Conservation (phyloP, 2,329 filamentous ascomycete species). For the Pseudocercospora pini-densiflorae region DNA sequence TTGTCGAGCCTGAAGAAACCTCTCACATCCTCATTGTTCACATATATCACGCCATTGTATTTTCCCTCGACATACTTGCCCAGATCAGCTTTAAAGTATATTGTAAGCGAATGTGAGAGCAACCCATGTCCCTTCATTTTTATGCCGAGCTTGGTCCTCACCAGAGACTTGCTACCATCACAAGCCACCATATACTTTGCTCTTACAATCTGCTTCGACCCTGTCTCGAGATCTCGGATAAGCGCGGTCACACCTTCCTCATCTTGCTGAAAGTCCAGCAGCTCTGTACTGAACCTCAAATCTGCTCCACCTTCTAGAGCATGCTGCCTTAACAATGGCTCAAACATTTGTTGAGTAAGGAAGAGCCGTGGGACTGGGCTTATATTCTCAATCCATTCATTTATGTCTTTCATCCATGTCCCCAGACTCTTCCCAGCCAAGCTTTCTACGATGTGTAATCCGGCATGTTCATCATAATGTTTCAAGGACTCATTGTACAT, state of each 20-base stretch:
- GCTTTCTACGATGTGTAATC: slow-evolving; percentile 29
- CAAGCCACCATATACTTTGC: slow-evolving; percentile 28
- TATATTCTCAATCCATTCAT: slow-evolving; percentile 29
- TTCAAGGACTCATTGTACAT: slow-evolving; percentile 26
- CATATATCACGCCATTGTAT: slow-evolving; percentile 34
- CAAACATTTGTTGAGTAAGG: slow-evolving; percentile 34
- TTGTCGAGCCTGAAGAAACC: slow-evolving; percentile 33
- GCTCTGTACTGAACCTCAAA: slow-evolving; percentile 25
- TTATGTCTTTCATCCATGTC: slow-evolving; percentile 30
- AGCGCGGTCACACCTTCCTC: slow-evolving; percentile 23
- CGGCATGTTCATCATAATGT: slow-evolving; percentile 31
- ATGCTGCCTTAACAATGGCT: slow-evolving; percentile 30
- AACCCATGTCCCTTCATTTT: slow-evolving; percentile 27
- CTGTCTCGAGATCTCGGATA: slow-evolving; percentile 17
- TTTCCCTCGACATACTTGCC: slow-evolving; percentile 26
- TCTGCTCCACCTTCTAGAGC: slow-evolving; percentile 26
- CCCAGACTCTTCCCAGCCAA: slow-evolving; percentile 27
- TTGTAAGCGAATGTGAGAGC: slow-evolving; percentile 28
- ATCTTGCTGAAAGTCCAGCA: slow-evolving; percentile 28
- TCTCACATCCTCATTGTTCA: slow-evolving; percentile 26
- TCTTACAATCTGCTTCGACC: slow-evolving; percentile 15
- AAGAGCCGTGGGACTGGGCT: slow-evolving; percentile 28
- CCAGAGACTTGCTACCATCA: slow-evolving; percentile 26
- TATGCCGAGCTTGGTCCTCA: slow-evolving; percentile 23
- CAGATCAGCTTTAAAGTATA: slow-evolving; percentile 33